phyloP scores from a whole-genome alignment of 2,329 filamentous ascomycete genomes.

The Akanthomyces dipterigenus region DNA sequence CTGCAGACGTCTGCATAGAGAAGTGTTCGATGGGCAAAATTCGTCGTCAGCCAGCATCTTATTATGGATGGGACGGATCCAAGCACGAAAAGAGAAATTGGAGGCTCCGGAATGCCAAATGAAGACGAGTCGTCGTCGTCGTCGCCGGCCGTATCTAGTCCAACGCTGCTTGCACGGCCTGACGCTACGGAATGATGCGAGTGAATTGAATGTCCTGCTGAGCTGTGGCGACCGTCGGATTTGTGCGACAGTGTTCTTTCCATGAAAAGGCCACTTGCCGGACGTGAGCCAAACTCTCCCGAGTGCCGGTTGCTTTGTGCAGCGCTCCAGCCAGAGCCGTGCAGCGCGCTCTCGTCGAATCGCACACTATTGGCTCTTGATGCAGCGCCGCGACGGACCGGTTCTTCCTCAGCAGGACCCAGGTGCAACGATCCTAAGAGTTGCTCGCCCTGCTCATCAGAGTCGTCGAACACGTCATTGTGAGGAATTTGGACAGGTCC shows the following conservation, averaged over 20 bases:
- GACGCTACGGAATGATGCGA: conserved; percentile 64
- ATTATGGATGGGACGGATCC: conserved; percentile 91
- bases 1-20: conserved; percentile 90
- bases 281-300: conserved; percentile 74
- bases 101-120: conserved; percentile 64
- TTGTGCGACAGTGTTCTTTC: conserved; percentile 91
- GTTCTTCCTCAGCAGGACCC: conserved; percentile 75
- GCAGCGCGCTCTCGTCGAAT: conserved; percentile 92
- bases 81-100: conserved; percentile 76
- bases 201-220: conserved; percentile 74
- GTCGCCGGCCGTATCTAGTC: conserved; percentile 64
- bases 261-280: conserved; percentile 78
- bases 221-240: conserved; percentile 91
- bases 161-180: conserved; percentile 80
- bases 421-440: conserved; percentile 76
- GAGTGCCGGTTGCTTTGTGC: conserved; percentile 70
- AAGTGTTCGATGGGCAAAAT: conserved; percentile 83
- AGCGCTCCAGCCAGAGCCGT: conserved; percentile 72
- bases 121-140: conserved; percentile 59
- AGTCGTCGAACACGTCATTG: conserved; percentile 81
- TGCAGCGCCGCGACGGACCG: conserved; percentile 74
- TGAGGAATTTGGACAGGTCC: conserved; percentile 73
- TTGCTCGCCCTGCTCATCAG: conserved; percentile 79
- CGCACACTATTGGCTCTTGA: conserved; percentile 95
- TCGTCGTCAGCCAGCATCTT: conserved; percentile 86